Evolutionary conservation across 2,329 filamentous ascomycete species (phyloP), one percentile per base, ranked within the genome.

Genomic region (Macrophomina pseudophaseolina): DNA sequence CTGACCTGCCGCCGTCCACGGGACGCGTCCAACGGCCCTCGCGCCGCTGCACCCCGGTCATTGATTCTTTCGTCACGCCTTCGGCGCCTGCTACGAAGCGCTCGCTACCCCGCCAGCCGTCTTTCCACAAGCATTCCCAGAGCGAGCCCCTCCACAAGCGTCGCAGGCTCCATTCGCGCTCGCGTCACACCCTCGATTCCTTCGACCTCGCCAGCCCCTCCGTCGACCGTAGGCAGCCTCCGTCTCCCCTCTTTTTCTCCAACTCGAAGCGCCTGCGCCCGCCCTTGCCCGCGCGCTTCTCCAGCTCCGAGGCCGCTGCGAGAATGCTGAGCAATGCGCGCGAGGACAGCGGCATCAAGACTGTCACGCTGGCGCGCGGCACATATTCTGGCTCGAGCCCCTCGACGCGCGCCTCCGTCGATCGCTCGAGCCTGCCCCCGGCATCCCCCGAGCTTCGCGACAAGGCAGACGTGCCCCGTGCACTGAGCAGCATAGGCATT

Each of bases 401-500:
- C 7, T 64, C 80, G 86, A 85, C 84, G 69, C 82, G 84, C 74
- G 76, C 80, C 6, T 77, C 75, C 32, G 88, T 86, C 2, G 80
- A 86, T 66, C 86, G 86, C 42, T 80, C 82, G n/a, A 83, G 81
- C 12, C 76, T 81, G n/a, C 46, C 59, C 12, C 58, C 59, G 33
- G 59, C 8, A 30, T 67, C 84, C 63, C 84, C 86, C 8, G 87
- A 88, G 66, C 76, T 80, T 68, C 74, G 81, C 68, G 77, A 80
- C 5, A 78, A 82, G 64, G 76, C 81, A 1, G 81, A 86, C 1
- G 81, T 83, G 5, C 69, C 87, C 52, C 83, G 87, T 62, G 80
- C 87, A 60, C 81, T 94, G 4, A 86, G 86, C 49, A 85, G 85
- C 32, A 82, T 93, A 62, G 89, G 90, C 30, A 84, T 92, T 9